phyloP scores from a whole-genome alignment of 2,329 filamentous ascomycete genomes.

The Bipolaris oryzae region DNA sequence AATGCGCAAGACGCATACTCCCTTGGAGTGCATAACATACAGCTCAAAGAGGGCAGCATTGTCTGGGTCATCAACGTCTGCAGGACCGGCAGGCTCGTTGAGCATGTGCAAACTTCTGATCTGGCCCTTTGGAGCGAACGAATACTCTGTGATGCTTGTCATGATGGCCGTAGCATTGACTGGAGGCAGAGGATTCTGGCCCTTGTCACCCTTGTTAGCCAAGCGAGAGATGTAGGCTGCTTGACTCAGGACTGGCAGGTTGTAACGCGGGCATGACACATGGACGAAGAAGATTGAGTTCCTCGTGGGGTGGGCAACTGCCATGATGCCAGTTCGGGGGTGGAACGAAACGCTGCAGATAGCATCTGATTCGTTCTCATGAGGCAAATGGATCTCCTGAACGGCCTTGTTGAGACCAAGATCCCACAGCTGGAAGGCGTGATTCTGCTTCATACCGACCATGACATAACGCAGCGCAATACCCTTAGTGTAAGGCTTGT shows the following conservation, averaged over 20 bases:
- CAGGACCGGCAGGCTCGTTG: slow-evolving; percentile 66
- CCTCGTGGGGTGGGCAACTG: slow-evolving; percentile 92
- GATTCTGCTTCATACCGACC: slow-evolving; percentile 98
- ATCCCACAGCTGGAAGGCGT: slow-evolving; percentile 98
- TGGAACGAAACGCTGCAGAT: slow-evolving; percentile 98
- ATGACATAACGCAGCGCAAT: slow-evolving; percentile 93
- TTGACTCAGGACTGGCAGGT: slow-evolving; percentile 78
- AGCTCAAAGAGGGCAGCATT: slow-evolving; percentile 87
- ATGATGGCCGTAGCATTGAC: slow-evolving; percentile 96
- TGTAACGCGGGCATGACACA: slow-evolving; percentile 91
- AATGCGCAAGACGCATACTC: slow-evolving; percentile 87
- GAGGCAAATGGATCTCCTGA: slow-evolving; percentile 94
- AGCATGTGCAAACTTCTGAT: slow-evolving; percentile 91
- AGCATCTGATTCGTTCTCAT: slow-evolving; percentile 95
- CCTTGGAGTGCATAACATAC: slow-evolving; percentile 96
- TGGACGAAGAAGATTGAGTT: slow-evolving; percentile 99
- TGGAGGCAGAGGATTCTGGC: slow-evolving; percentile 70
- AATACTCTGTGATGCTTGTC: slow-evolving; percentile 95
- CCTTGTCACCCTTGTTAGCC: slow-evolving; percentile 55
- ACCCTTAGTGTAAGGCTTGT: slow-evolving; percentile 88
- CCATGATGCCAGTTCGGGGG: slow-evolving; percentile 86
- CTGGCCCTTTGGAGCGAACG: slow-evolving; percentile 82
- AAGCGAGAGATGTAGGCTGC: slow-evolving; percentile 84
- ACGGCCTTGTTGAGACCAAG: slow-evolving; percentile 93
- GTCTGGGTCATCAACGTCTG: slow-evolving; percentile 62